Percentiles rank a stretch among this genome's conserved stretches.
These are phyloP conservation scores for Pleurotus sapidus DNA, from an alignment of 768 basidiomycete species.

Conservation along the genomic window DNA sequence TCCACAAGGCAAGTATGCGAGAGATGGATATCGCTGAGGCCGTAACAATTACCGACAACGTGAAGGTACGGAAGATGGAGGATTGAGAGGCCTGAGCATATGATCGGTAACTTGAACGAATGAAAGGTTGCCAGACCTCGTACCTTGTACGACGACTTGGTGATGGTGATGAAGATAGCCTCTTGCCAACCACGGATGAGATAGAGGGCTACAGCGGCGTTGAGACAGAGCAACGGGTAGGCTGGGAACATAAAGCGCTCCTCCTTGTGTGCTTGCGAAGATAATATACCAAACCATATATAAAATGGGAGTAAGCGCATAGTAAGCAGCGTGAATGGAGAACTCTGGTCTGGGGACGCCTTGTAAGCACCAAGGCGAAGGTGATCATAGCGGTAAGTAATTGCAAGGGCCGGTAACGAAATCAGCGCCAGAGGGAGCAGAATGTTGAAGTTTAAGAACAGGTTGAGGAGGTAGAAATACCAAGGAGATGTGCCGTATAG, in stretches of 20 bases:
- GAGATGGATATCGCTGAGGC: constrained; percentile 71
- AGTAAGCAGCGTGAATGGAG: constrained; percentile 74
- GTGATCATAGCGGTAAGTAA: constrained; percentile 75
- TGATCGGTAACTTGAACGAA: not conserved
- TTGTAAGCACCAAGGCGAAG: constrained; percentile 65
- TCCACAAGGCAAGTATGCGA: constrained; percentile 77
- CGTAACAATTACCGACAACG: constrained; percentile 64
- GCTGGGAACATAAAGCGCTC: constrained; percentile 98
- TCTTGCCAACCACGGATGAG: constrained; percentile 88
- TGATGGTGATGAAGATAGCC: constrained; percentile 65
- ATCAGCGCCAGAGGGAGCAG: constrained; percentile 76
- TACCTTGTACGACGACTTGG: constrained; percentile 84
- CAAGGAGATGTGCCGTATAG: constrained; percentile 92
- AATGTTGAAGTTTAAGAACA: constrained; percentile 93
- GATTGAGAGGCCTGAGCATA: constrained; percentile 68
- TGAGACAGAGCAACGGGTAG: constrained; percentile 90
- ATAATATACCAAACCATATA: constrained; percentile 83
- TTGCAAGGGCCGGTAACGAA: constrained; percentile 71
- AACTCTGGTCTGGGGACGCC: constrained; percentile 58
- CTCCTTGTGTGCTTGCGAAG: constrained; percentile 89
- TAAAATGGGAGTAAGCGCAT: constrained; percentile 87
- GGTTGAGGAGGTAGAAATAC: constrained; percentile 84
- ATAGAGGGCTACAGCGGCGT: constrained; percentile 87
- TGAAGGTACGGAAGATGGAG: constrained; percentile 71
- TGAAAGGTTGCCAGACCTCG: constrained; percentile 18